These are phyloP conservation scores for Lachnellula arida DNA, from an alignment of 2,329 filamentous ascomycete genomes.

Conservation along the genomic window DNA sequence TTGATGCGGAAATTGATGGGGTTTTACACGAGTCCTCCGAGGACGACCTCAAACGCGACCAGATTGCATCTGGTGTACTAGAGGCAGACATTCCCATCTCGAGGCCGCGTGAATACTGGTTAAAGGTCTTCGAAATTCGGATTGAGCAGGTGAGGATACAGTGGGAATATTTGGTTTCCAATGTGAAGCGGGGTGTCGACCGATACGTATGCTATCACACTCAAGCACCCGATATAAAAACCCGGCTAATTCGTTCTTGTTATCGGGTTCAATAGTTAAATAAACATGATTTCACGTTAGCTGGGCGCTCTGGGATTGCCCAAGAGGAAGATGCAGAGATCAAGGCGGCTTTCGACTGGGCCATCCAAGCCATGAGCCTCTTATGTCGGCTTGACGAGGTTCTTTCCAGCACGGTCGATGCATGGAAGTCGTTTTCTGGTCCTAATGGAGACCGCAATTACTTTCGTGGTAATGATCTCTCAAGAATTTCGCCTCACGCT, in stretches of 20 bases:
- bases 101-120: slow-evolving; percentile 6
- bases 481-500: not conserved
- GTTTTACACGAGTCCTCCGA: not conserved
- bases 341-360: slow-evolving; percentile 5
- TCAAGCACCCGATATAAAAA: no score
- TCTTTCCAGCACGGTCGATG: not conserved
- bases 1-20: slow-evolving; percentile 3
- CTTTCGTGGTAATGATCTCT: not conserved
- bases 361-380: not conserved
- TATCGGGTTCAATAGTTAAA: no score
- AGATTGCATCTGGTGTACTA: slow-evolving; percentile 1
- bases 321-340: slow-evolving; percentile 4
- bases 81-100: slow-evolving; percentile 1
- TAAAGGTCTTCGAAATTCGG: slow-evolving; percentile 8
- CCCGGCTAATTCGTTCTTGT: no score
- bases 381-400: not conserved
- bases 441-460: not conserved
- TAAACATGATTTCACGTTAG: not conserved
- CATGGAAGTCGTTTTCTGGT: slow-evolving; percentile 4
- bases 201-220: slow-evolving; percentile 5
- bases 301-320: not conserved
- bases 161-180: slow-evolving; percentile 6
- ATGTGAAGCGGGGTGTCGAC: not conserved
- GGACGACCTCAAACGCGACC: not conserved
- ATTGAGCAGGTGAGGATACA: slow-evolving; percentile 1